phyloP scores from a whole-genome alignment of 148 eudicot species.

The Limonium bicolor region DNA sequence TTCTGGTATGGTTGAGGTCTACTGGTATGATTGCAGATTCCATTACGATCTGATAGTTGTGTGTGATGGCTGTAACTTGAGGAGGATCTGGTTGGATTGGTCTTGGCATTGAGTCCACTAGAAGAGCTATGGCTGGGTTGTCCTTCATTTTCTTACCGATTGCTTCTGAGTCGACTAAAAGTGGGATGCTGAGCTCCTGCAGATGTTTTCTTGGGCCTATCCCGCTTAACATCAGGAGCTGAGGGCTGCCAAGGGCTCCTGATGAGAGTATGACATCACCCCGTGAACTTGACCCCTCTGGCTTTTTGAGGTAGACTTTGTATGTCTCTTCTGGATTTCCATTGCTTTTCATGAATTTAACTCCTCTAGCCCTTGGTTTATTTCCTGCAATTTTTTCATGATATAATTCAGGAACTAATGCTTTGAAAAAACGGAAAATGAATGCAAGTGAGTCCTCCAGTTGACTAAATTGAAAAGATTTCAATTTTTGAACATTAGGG shows the following conservation, averaged over 20 bases:
- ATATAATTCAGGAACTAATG: background rate
- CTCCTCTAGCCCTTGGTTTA: constrained; percentile 24
- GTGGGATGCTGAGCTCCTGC: constrained; percentile 14
- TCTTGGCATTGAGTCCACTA: constrained; percentile 17
- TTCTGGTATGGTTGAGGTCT: constrained; percentile 10
- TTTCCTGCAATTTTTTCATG: constrained; percentile 10
- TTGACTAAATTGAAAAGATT: too few species aligned
- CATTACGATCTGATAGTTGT: constrained; percentile 19
- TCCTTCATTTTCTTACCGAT: constrained; percentile 24
- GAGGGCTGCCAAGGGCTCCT: constrained; percentile 36
- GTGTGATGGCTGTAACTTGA: constrained; percentile 27
- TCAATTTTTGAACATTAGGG: too few species aligned
- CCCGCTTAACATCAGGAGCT: constrained; percentile 31
- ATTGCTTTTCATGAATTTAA: constrained; percentile 20
- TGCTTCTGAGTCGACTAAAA: constrained; percentile 4
- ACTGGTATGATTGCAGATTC: constrained; percentile 22
- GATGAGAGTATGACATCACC: constrained; percentile 35
- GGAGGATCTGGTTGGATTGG: constrained; percentile 23
- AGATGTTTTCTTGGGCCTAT: constrained; percentile 25
- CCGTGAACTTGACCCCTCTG: constrained; percentile 4
- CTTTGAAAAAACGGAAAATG: background rate
- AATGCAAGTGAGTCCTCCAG: too few species aligned
- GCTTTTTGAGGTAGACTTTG: constrained; percentile 19
- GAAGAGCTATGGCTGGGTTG: constrained; percentile 24
- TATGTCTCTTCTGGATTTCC: constrained; percentile 11